Base-by-base conservation (phyloP, 2,329 filamentous ascomycete genomes). In the Bipolaris gigantea region DNA sequence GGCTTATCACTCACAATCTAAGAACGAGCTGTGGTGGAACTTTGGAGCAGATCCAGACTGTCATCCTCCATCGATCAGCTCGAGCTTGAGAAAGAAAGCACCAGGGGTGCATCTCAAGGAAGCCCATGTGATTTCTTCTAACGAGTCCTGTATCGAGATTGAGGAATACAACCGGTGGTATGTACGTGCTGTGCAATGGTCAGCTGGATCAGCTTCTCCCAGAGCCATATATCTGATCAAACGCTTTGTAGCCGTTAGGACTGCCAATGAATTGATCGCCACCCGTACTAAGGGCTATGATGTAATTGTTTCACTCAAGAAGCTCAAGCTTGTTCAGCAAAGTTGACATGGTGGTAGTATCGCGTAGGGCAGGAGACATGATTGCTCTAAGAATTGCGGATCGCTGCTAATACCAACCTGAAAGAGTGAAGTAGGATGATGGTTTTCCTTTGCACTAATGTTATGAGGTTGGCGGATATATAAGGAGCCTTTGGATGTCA, bases 61-160 rank as follows among this genome's bases (percentile, higher is more conserved):
- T 48, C 1, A 40, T 1, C 18, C 39, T 19, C 63, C 62, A 27
- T 65, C 43, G 10, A 25, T 27, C 39, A 56, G 53, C 50, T 69
- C 55, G 25, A 57, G 69, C 0, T 48, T 46, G 27, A 71, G 62
- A 60, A 72, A 72, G 64, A 63, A 73, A 0, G 66, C 68, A 10
- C 67, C 52, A 2, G 41, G 33, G 2, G 50, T 34, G 39, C 50
- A 56, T 32, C 70, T 68, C 35, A 66, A 71, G 0, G 71, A 66
- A 5, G 58, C 71, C 55, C 63, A 68, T 2, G 51, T 49, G 7
- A 73, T 56, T 44, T 44, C 57, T 64, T 34, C 52, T 61, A 35
- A 66, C 40, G 2, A 30, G 11, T 1, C 48, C 55, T 2, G 6
- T 15, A 6, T 42, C 16, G 8, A 69, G n/a, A 18, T 57, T 47